phyloP scores from a whole-genome alignment of 352 stramenopile species.

The Phytophthora sp. region DNA sequence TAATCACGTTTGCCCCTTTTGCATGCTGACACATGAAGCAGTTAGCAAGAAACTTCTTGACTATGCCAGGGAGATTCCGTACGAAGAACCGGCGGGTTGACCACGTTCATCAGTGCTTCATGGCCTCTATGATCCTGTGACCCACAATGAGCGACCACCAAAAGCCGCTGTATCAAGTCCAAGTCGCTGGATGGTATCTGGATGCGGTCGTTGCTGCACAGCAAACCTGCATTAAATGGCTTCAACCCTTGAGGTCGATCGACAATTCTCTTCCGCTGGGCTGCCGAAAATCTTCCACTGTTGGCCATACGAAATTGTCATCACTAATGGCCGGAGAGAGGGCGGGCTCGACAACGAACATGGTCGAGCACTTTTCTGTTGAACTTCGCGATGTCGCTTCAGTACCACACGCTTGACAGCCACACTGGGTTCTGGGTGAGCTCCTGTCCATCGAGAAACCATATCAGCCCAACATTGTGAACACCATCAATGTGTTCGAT shows the following conservation, averaged over 20 bases:
- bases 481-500: slow-evolving; percentile 22
- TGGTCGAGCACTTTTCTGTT: no score
- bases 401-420: no score
- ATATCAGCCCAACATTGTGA: slow-evolving; percentile 26
- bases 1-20: slow-evolving; percentile 1
- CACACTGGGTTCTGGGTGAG: neutral
- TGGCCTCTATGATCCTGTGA: neutral
- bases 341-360: no score
- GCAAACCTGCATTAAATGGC: neutral
- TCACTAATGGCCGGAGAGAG: no score
- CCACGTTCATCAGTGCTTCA: neutral
- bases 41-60: slow-evolving; percentile 18
- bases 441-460: slow-evolving; percentile 9
- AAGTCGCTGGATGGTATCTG: neutral
- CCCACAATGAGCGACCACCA: neutral
- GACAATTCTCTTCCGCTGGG: no score
- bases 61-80: no score
- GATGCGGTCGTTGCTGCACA: neutral
- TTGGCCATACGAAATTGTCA: no score
- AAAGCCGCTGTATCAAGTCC: neutral
- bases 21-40: slow-evolving; percentile 11
- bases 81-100: no score
- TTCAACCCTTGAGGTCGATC: no score
- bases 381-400: no score
- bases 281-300: no score